Base-by-base conservation (phyloP, 495 filamentous ascomycete species). In the Trichoderma orchidacearum region DNA sequence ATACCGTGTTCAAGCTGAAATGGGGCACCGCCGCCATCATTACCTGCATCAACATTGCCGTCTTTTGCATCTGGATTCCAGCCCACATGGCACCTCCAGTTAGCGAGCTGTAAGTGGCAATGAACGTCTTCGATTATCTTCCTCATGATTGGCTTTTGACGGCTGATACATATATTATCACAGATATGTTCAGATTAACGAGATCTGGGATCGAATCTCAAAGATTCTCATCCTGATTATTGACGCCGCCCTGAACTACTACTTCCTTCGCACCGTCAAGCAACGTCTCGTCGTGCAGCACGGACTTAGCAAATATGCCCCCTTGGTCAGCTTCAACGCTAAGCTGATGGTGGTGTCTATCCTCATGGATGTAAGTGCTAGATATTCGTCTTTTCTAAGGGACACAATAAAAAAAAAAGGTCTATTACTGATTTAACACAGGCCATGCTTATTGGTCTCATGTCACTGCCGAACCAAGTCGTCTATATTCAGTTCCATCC, bases 31-130 rank as follows among this genome's bases (percentile, higher is more conserved):
- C 69, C 1, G 61, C 56, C 12, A 53, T 72, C 29, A 76, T 76
- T 53, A 71, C 68, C 1, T 38, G 62, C 4, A 62, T 78, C 38
- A 75, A 78, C 45, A 70, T 76, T 36, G 65, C 69, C 4, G 75
- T 78, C 29, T 75, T 70, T 48, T 67, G 64, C 48, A 78, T 78
- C 55, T 78, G 73, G 71, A 75, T 77, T 45, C 75, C 75, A 28
- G 67, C 72, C 17, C 73, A 71, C 30, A 32, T 72, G 0, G 58
- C 60, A 0, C 64, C 70, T 45, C 66, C 69, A 2, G 59, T 61
- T 0, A 53, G 51, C 51, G 51, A 30, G 31, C 15, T 34, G 51
- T 53, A 15, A 53, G 51, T 31, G 0, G 30, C 17, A 18, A n/a
- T n/a, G 18, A 27, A 25, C n/a, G 32, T 13, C 32, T n/a, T 35